Evolutionary conservation across 208 protist species (phyloP).

Genomic region (Leishmania mexicana): DNA sequence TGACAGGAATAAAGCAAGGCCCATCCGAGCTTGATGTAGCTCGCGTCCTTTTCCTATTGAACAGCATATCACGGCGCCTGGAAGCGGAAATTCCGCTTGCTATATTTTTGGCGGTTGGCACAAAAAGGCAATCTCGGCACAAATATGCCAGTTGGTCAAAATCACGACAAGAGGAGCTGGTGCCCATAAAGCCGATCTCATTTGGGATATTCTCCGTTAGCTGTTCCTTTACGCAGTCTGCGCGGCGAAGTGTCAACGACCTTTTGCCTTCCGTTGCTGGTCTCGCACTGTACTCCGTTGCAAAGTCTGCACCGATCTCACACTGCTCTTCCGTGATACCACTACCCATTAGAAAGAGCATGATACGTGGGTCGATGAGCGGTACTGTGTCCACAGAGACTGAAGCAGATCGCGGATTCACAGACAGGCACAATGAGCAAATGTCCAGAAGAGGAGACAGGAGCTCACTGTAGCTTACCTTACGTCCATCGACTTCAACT

Average conservation of each 20-base stretch:
- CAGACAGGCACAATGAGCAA: conserved; percentile 51
- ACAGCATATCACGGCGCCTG: conserved; percentile 40
- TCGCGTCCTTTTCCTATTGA: conserved; percentile 50
- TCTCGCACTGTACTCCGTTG: not conserved
- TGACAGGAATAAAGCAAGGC: conserved; percentile 39
- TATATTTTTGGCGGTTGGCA: conserved; percentile 16
- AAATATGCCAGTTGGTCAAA: conserved; percentile 74
- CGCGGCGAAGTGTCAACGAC: conserved; percentile 30
- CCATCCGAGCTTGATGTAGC: conserved; percentile 18
- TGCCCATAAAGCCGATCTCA: conserved; percentile 60
- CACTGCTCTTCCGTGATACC: conserved; percentile 2
- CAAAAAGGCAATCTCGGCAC: conserved; percentile 57
- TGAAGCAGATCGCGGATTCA: conserved; percentile 36
- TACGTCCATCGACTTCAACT: conserved; percentile 30
- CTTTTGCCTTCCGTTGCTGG: conserved; percentile 3
- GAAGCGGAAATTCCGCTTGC: conserved; percentile 9
- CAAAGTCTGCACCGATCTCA: not conserved
- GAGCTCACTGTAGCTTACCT: conserved; percentile 43
- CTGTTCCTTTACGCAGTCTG: conserved; percentile 24
- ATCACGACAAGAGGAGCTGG: conserved; percentile 68
- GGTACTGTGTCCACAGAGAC: conserved; percentile 57
- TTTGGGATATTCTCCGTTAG: conserved; percentile 52
- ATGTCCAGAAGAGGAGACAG: conserved; percentile 55
- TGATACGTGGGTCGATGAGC: conserved; percentile 47
- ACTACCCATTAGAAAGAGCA: conserved; percentile 18